Percentiles rank a stretch among this genome's conserved stretches.
phyloP scores from a whole-genome alignment of 768 basidiomycete species.

The Rickenella mellea region DNA sequence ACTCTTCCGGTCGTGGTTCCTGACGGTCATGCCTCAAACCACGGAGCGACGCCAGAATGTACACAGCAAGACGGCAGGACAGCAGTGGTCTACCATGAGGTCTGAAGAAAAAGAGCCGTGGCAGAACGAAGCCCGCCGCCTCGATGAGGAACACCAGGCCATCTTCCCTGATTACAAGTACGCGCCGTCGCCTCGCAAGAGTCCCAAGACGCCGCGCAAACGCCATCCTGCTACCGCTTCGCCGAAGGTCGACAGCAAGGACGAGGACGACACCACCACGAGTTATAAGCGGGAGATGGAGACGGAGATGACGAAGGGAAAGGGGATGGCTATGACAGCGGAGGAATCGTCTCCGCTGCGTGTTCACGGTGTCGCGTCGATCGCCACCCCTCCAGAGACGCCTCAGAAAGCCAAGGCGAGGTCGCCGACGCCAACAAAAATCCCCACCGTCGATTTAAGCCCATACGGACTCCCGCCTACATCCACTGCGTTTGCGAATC shows the following conservation, averaged over 20 bases:
- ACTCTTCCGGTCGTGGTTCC: constrained; percentile 43
- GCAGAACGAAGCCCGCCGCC: constrained; percentile 20
- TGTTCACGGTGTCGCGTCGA: no score
- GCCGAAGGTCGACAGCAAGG: constrained; percentile 12
- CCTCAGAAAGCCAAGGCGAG: no score
- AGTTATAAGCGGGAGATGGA: constrained; percentile 7
- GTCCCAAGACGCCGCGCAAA: no score
- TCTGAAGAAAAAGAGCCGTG: constrained; percentile 25
- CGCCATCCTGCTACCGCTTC: no score
- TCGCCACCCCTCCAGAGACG: no score
- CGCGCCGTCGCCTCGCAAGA: constrained; percentile 14
- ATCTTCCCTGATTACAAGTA: constrained; percentile 21
- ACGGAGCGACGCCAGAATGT: constrained; percentile 46
- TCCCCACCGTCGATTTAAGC: no score
- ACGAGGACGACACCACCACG: constrained; percentile 9
- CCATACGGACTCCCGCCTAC: no score
- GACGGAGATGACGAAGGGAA: constrained; percentile 20
- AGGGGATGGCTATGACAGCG: no score
- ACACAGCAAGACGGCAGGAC: constrained; percentile 41
- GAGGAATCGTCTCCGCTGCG: no score
- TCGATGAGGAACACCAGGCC: constrained; percentile 17
- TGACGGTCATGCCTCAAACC: constrained; percentile 30
- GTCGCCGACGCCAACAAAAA: no score
- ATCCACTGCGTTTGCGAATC: no score
- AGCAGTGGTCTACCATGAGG: constrained; percentile 40